A percentile compares a stretch with the other conserved stretches of the same genome.
Conservation (phyloP, 108 stramenopile genomes). For the Nitzschia palea region DNA sequence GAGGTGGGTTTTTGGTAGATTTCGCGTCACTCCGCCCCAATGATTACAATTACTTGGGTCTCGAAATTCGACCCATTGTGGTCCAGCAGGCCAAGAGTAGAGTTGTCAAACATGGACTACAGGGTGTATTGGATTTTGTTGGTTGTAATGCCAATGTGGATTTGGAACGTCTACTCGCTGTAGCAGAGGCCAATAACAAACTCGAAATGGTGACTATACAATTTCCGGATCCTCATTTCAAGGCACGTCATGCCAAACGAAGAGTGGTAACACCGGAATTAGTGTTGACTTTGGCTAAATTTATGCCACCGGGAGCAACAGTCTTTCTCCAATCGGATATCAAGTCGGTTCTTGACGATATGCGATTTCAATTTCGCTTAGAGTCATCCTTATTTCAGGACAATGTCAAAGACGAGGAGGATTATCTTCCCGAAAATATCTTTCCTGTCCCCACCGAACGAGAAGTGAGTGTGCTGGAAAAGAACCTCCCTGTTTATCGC, state of each 20-base stretch:
- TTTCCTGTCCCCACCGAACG: conserved; percentile 84
- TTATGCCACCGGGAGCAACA: conserved; percentile 45
- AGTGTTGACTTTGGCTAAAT: conserved; percentile 62
- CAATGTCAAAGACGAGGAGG: conserved; percentile 35
- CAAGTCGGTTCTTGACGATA: conserved; percentile 74
- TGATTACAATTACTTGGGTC: conserved; percentile 83
- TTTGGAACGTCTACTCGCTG: conserved; percentile 61
- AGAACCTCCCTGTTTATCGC: conserved; percentile 74
- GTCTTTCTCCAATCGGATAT: conserved; percentile 85
- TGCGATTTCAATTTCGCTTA: conserved; percentile 74
- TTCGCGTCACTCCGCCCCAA: conserved; percentile 45
- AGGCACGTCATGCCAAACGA: conserved; percentile 70
- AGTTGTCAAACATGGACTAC: conserved; percentile 43
- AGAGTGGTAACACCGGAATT: conserved; percentile 76
- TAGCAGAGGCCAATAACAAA: conserved; percentile 22
- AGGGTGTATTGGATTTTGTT: conserved; percentile 64
- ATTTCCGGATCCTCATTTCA: conserved; percentile 94
- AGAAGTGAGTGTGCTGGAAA: conserved; percentile 79
- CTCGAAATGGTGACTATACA: conserved; percentile 77
- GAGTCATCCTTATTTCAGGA: conserved; percentile 50
- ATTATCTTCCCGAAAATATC: conserved; percentile 65
- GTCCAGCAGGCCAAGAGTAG: conserved; percentile 71
- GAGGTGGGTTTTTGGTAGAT: conserved; percentile 83
- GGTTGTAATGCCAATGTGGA: conserved; percentile 94
- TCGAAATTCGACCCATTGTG: conserved; percentile 85